Evolutionary conservation across 2,329 filamentous ascomycete species (phyloP), one percentile per base, ranked within the genome.

Genomic region (Neopestalotiopsis rosae): DNA sequence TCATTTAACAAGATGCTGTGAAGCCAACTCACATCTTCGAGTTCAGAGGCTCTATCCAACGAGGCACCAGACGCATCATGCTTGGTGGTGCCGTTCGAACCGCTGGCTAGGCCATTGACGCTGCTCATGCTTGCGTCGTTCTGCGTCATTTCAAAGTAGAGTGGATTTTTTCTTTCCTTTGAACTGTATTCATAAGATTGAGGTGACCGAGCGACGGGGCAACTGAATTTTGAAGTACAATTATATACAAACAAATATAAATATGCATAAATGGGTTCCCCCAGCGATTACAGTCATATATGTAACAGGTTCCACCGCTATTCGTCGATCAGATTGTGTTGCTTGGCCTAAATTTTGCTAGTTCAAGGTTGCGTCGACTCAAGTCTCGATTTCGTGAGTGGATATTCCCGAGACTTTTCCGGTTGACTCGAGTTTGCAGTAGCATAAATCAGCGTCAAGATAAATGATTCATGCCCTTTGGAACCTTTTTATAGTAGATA

Each of bases 41-140:
- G 79, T 71, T 86, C 84, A 65, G 79, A 80, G 38, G 83, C 83
- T 69, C 83, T 78, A 67, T 81, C 76, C 52, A 82, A 61, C 7
- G 14, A n/a, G 28, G 67, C 38, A 5, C 13, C 34, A 10, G 45
- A 20, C 7, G 14, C 45, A 17, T 52, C 45, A 52, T 52, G 45
- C 4, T 52, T 45, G 4, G 32, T n/a, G 5, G 20, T 34, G 42
- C 56, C 65, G 10, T 61, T n/a, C 5, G 13, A 20, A 59, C 56
- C 65, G 30, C 45, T 65, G 42, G 20, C 20, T 6, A n/a, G 28
- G 38, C 42, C 4, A 24, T 56, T 65, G 20, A 38, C 10, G 34
- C 34, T 10, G 34, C 10, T 4, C 30, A 20, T 14, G 12, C n/a
- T 56, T 38, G 34, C 10, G 34, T 38, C 45, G 17, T 17, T 20